Conservation (phyloP, 2,329 filamentous ascomycete genomes). For the Fusarium fracticaudum region DNA sequence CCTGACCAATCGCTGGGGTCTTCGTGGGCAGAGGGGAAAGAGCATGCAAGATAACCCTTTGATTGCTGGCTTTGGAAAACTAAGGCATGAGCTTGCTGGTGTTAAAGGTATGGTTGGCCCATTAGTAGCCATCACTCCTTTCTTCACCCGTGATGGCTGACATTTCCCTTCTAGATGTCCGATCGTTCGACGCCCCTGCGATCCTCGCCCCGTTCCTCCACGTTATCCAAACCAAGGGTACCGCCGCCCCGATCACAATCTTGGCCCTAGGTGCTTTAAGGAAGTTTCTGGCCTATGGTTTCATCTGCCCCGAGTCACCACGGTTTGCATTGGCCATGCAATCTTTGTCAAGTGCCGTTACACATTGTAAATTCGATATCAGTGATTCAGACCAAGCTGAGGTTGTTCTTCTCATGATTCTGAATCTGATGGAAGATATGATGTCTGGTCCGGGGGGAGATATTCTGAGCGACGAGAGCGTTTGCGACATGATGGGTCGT, state of each 20-base stretch:
- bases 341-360: constrained; percentile 91
- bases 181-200: constrained; percentile 86
- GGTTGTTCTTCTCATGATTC: constrained; percentile 90
- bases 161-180: constrained; percentile 71
- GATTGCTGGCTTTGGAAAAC: constrained; percentile 91
- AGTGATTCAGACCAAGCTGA: constrained; percentile 95
- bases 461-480: constrained; percentile 95
- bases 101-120: constrained; percentile 71
- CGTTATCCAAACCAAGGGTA: constrained; percentile 95
- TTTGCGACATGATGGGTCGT: constrained; percentile 99
- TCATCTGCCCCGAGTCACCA: constrained; percentile 86
- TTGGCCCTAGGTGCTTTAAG: constrained; percentile 92
- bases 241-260: constrained; percentile 94
- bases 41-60: constrained; percentile 97
- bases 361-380: constrained; percentile 96
- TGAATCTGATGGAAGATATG: constrained; percentile 99
- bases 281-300: constrained; percentile 95
- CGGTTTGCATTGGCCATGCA: constrained; percentile 93
- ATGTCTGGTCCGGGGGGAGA: constrained; percentile 92
- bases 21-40: constrained; percentile 94
- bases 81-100: constrained; percentile 86
- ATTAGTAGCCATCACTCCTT: neutral
- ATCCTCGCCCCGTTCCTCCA: constrained; percentile 94
- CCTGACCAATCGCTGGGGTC: constrained; percentile 86
- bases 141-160: constrained; percentile 17